Conservation (phyloP, 345 rosid genomes). For the Brassica napus region Da-Ae NC_063437.1:3635501-3636000, state of each 20-base stretch:
- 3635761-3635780: slow-evolving; percentile 14
- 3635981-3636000: slow-evolving; percentile 63
- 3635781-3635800: background rate
- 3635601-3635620: slow-evolving; percentile 21
- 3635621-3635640: slow-evolving; percentile 30
- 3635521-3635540: slow-evolving; percentile 40
- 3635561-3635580: background rate
- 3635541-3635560: slow-evolving; percentile 24
- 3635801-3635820: background rate
- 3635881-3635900: slow-evolving; percentile 69
- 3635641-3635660: slow-evolving; percentile 40
- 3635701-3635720: background rate
- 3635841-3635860: slow-evolving; percentile 42
- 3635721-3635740: slow-evolving; percentile 19
- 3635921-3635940: slow-evolving; percentile 75
- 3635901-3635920: slow-evolving; percentile 77
- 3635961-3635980: slow-evolving; percentile 50
- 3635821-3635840: slow-evolving; percentile 52
- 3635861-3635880: slow-evolving; percentile 41
- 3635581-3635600: background rate
- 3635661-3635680: slow-evolving; percentile 32
- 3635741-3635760: background rate
- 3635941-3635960: slow-evolving; percentile 80
- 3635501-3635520: background rate
- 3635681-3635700: slow-evolving; percentile 29